Evolutionary conservation across 805 yeast species (phyloP).

Genomic region (Kazachstania africana): DNA sequence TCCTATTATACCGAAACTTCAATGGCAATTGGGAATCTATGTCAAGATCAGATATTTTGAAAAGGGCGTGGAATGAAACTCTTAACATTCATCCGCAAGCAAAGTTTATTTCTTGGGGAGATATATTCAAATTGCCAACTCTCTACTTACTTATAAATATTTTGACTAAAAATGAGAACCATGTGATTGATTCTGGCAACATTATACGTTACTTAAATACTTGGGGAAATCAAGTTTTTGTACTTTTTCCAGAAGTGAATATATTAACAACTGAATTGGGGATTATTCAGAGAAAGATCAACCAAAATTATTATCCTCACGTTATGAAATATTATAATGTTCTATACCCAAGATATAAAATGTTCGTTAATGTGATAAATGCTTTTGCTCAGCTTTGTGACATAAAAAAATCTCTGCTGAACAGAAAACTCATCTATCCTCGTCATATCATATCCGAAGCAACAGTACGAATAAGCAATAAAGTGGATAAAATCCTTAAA

Average conservation of each 20-base stretch:
- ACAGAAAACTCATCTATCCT: constrained; percentile 1
- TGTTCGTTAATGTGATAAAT: constrained; percentile 38
- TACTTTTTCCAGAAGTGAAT: constrained; percentile 79
- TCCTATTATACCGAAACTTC: constrained; percentile 17
- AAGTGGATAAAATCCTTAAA: not conserved
- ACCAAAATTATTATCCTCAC: constrained; percentile 36
- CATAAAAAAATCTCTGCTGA: constrained; percentile 24
- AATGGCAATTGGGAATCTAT: too few relatives aligned
- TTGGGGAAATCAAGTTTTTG: constrained; percentile 43
- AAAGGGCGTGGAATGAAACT: not conserved
- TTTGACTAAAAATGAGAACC: constrained; percentile 55
- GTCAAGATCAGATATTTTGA: too few relatives aligned
- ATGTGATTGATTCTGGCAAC: constrained; percentile 33
- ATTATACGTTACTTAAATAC: constrained; percentile 14
- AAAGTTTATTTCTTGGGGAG: constrained; percentile 64
- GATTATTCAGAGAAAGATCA: constrained; percentile 39
- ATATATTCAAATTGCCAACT: constrained; percentile 50
- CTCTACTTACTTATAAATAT: constrained; percentile 35
- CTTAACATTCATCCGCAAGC: constrained; percentile 10
- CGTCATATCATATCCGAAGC: not conserved
- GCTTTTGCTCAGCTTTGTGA: constrained; percentile 19
- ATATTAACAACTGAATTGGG: constrained; percentile 41
- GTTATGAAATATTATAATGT: constrained; percentile 50
- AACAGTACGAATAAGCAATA: not conserved
- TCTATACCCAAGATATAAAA: constrained; percentile 68